A percentile compares a stretch with the other conserved stretches of the same genome.
These are phyloP conservation scores for Euphorbia tirucalli DNA, from an alignment of 345 rosid genomes.

Conservation along the genomic window DNA sequence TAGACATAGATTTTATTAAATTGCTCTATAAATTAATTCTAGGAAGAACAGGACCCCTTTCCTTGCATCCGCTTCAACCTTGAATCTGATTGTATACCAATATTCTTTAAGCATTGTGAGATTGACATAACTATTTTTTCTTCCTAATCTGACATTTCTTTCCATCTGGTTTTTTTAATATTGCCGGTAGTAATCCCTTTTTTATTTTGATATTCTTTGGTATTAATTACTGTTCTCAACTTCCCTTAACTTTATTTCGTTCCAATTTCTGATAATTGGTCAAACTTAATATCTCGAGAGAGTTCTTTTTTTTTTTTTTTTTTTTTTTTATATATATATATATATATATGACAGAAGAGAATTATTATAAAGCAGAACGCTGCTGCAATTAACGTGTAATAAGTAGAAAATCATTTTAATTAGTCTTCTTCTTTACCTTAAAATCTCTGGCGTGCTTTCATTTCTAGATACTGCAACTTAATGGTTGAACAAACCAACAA, in stretches of 20 bases:
- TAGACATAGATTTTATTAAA: too few species aligned
- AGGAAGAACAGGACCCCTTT: not conserved
- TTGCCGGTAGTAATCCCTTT: not conserved
- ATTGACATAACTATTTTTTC: not conserved
- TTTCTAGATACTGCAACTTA: not conserved
- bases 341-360: not conserved
- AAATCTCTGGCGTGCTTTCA: not conserved
- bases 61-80: not conserved
- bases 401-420: not conserved
- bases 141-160: not conserved
- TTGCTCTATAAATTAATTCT: not conserved
- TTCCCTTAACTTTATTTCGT: not conserved
- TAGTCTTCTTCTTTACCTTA: constrained; percentile 3
- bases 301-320: not conserved
- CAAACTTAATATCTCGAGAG: not conserved
- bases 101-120: not conserved
- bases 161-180: not conserved
- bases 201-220: not conserved
- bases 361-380: not conserved
- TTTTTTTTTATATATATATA: too few species aligned
- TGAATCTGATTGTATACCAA: not conserved
- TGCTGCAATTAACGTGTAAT: not conserved
- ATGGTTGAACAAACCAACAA: not conserved
- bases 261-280: not conserved
- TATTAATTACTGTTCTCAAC: not conserved